These are phyloP conservation scores for Cytospora paraplurivora DNA, from an alignment of 2,329 filamentous ascomycete species.

Conservation along the genomic window DNA sequence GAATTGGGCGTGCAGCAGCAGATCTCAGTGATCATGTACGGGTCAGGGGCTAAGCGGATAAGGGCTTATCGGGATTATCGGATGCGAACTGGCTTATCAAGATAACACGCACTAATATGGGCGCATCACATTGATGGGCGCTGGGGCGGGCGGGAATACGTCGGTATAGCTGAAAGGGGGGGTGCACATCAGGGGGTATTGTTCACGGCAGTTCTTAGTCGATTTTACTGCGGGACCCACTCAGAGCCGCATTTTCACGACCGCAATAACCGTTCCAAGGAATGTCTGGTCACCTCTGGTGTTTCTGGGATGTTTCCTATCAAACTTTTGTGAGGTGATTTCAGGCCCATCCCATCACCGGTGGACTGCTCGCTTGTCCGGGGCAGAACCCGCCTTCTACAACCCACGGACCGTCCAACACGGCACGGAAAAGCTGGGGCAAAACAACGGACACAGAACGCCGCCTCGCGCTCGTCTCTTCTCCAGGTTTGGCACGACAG, in stretches of 20 bases:
- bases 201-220: neutral
- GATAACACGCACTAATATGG: neutral
- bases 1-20: neutral
- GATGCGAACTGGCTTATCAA: neutral
- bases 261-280: constrained; percentile 22
- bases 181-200: neutral
- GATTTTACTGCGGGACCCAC: constrained; percentile 20
- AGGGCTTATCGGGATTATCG: neutral
- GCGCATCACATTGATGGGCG: neutral
- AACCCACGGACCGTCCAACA: neutral
- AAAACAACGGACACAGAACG: neutral
- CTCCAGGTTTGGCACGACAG: too few relatives aligned
- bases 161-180: neutral
- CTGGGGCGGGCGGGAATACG: neutral
- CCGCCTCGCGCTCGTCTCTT: too few relatives aligned
- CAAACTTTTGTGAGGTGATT: neutral
- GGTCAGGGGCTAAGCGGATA: too few relatives aligned
- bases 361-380: neutral
- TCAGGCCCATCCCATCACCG: constrained; percentile 1
- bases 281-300: constrained; percentile 19
- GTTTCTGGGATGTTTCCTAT: constrained; percentile 19
- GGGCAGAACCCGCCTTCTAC: neutral
- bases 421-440: neutral
- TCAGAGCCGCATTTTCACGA: constrained; percentile 29
- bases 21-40: too few relatives aligned